Base-by-base conservation (phyloP, 768 basidiomycete species). In the Lentinula sp. region DNA sequence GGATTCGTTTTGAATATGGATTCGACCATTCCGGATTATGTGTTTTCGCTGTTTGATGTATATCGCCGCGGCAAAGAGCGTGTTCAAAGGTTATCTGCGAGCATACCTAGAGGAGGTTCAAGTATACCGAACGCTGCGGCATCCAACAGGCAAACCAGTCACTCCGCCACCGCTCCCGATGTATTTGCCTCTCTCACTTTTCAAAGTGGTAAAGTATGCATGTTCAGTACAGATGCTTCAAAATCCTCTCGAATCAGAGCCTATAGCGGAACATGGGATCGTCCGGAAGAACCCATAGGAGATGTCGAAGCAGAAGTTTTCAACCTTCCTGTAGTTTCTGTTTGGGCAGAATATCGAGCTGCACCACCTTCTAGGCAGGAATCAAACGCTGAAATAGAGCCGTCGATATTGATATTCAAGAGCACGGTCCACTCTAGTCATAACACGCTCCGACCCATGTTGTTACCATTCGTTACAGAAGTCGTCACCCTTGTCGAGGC, bases 1-100 rank as follows among this genome's bases (percentile, higher is more conserved):
- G 94, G 94, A 12, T 94, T 95, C 69, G 79, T 91, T 52, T 76
- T 95, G 60, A 91, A 95, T 67, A 75, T 96, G 23, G 93, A 95
- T 69, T 86, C 92, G 0, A 81, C 82, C 28, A 89, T 95, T 59
- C 84, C 91, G 3, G 84, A 85, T 62, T 91, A 85, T 67, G 76
- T 93, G 6, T 91, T 88, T 69, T 86, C 90, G n/a, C 74, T 95
- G 28, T 79, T 92, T 46, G 91, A 93, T 61, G 92, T 95, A 33
- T 95, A 94, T 73, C 84, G 81, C 59, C 84, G 83, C 69, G 93
- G 94, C 23, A 88, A 88, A 73, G 86, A 89, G 63, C 81, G 91
- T 4, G 82, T 96, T 48, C 86, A 85, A 43, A 81, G 81, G 28
- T 72, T 94, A 13, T 77, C 88, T 0, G 77, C 79, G n/a, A 82